Conservation (phyloP, 2,329 filamentous ascomycete species). For the Trichoderma asperellum region DNA sequence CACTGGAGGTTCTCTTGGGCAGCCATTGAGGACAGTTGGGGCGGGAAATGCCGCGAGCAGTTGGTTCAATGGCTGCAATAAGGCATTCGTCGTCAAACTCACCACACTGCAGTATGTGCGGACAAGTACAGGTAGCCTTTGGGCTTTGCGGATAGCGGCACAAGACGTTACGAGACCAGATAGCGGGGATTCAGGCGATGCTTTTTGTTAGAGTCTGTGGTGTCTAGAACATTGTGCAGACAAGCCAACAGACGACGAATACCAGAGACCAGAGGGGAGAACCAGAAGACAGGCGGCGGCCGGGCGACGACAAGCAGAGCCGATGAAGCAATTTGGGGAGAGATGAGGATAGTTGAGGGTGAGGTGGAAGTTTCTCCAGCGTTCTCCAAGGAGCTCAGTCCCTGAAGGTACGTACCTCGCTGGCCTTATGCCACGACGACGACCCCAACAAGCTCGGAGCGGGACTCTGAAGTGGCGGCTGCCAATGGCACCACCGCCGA, state of each 20-base stretch:
- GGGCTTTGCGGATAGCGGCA: conserved; percentile 24
- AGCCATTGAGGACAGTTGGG: background rate
- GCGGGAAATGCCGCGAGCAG: background rate
- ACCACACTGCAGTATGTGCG: conserved; percentile 13
- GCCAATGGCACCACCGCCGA: conserved; percentile 28
- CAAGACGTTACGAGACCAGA: conserved; percentile 23
- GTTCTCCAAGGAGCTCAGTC: conserved; percentile 38
- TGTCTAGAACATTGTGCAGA: conserved; percentile 48
- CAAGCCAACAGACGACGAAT: conserved; percentile 39
- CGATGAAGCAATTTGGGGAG: conserved; percentile 35
- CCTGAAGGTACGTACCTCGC: conserved; percentile 7
- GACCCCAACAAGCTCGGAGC: conserved; percentile 28
- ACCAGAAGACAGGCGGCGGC: conserved; percentile 47
- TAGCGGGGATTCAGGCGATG: conserved; percentile 20
- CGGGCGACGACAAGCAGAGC: conserved; percentile 35
- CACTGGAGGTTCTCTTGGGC: background rate
- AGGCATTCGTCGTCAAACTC: background rate
- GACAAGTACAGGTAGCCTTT: conserved; percentile 4
- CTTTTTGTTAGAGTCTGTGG: conserved; percentile 34
- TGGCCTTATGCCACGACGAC: conserved; percentile 33
- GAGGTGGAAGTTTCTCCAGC: conserved; percentile 49
- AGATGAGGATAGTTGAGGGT: conserved; percentile 40
- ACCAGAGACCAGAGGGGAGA: conserved; percentile 48
- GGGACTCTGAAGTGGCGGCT: conserved; percentile 21
- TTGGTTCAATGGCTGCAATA: background rate